Base-by-base conservation (phyloP, 1,284 basidiomycete species). In the Ceratobasidium sp. region DNA sequence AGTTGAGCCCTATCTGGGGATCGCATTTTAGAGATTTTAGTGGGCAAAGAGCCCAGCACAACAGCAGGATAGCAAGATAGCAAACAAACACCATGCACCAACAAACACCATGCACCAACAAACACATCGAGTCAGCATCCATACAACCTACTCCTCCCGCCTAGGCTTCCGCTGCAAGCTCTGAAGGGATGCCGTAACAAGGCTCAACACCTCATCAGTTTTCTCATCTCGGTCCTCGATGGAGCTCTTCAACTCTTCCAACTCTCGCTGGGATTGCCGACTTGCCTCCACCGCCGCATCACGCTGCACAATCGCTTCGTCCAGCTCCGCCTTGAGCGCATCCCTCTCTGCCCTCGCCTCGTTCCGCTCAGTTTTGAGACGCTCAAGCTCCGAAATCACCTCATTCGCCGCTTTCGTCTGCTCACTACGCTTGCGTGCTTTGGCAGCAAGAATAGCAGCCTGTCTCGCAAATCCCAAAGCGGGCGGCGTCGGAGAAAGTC, bases 341-440 rank as follows among this genome's bases (percentile, higher is more conserved):
- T 61, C 69, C 15, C 56, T 46, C 57, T 71, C 69, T 17, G 54
- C 56, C 19, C 69, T 56, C 4, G 69, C 69, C 56, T 71, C 69
- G 43, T 71, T 56, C 22, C 69, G 56, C 32, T 71, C 56, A 6
- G 56, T 25, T 29, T 57, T 40, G 25, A 71, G 29, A 19, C 54
- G 69, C n/a, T 71, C 69, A 7, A 49, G 69, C 43, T 71, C 69
- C 9, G 57, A 43, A 34, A 49, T 32, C 25, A 67, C 49, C n/a
- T 67, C 65, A 15, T 67, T 52, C 15, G 65, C 32, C 29, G 65
- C 49, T n/a, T 52, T 46, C 13, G 65, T 51, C 46, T 52, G 46
- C 3, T 34, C 49, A 49, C 44, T 54, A 11, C 37, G 66, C 32
- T 52, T 54, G 15, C 51, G 32, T 32, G 66, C 49, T 22, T 34